These are phyloP conservation scores for Citrus sinensis DNA, from an alignment of 345 rosid genomes.

Conservation along the genomic window DNA sequence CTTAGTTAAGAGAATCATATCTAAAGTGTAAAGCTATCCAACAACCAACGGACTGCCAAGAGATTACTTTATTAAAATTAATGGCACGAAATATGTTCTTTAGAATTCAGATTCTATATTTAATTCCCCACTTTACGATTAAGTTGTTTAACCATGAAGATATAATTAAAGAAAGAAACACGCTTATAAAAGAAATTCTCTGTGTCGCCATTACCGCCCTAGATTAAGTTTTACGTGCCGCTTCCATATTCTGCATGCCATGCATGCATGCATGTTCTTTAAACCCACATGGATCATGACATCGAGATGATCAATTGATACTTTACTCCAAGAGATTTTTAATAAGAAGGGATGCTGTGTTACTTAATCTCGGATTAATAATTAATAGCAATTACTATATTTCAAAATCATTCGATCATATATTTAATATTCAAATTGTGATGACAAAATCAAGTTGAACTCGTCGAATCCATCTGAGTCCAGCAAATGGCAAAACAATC, in stretches of 20 bases:
- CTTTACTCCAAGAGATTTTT: no score
- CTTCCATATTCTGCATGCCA: not conserved
- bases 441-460: no score
- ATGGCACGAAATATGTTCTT: not conserved
- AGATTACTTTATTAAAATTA: not conserved
- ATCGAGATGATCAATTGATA: no score
- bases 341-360: no score
- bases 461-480: not conserved
- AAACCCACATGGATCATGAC: not conserved
- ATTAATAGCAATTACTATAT: no score
- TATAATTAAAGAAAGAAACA: no score
- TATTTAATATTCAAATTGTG: no score
- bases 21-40: not conserved
- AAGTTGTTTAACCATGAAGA: not conserved
- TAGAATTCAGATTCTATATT: not conserved
- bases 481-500: not conserved
- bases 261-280: not conserved
- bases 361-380: no score
- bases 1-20: not conserved
- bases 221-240: not conserved
- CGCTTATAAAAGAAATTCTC: no score
- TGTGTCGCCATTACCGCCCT: no score
- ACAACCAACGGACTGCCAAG: fast-evolving
- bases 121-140: not conserved
- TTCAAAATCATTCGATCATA: not conserved